Evolutionary conservation across 2,329 filamentous ascomycete species (phyloP), one percentile per base, ranked within the genome.

Genomic region (Fusarium siculi): DNA sequence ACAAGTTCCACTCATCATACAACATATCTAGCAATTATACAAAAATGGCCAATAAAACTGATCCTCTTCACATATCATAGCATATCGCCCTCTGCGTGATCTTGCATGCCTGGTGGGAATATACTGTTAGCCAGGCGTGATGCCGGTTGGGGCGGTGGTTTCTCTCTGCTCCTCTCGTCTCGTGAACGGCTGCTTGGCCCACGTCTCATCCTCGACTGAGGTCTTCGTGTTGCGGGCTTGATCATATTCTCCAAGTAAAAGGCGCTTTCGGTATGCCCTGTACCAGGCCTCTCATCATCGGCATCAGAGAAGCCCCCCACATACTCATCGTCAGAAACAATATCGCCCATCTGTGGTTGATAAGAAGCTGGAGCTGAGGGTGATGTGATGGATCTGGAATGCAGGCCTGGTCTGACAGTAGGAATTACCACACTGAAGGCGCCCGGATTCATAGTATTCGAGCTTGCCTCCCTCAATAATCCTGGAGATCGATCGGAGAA

Each of bases 301-400:
- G 91, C 91, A 73, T 98, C 96, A 0, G 94, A 97, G 74, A 96
- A 92, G 0, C 93, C 87, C 57, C 93, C 93, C 46, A 86, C 85
- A 47, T 88, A 86, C 74, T 97, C 95, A 64, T 97, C 94, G 65
- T 97, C 93, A 0, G 92, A 94, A 5, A 91, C 85, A 54, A 93
- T 87, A 18, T 93, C 90, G 42, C 86, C 86, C 61, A 89, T 85
- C 39, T 86, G 86, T 16, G 85, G 81, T 70, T 90, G 86, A 75
- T 89, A 87, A 12, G 86, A 87, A 10, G 87, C 82, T 16, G 89
- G 85, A 10, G 88, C 85, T 12, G 90, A 89, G 2, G 96, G 95
- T 0, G 94, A 97, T 0, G 96, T 98, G 57, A 97, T 89, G 18
- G 94, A 97, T 23, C 96, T 91, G 10, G 90, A 88, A 79, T 97